Base-by-base conservation (phyloP, 2,329 filamentous ascomycete genomes). In the Coniella lustricola region DNA sequence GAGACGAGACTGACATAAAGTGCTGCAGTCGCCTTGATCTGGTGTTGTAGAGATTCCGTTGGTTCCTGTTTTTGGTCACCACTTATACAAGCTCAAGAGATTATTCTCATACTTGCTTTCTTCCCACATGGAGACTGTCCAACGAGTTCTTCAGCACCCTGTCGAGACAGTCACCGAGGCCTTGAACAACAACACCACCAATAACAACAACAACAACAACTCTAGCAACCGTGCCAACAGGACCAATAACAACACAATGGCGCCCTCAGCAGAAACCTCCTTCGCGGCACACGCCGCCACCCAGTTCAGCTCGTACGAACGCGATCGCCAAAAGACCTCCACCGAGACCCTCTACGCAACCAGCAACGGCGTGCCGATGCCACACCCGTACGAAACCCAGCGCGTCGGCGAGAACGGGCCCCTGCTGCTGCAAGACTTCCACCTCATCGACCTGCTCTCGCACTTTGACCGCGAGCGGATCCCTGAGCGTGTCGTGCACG, bases 401-500 rank as follows among this genome's bases (percentile, higher is more conserved):
- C 66, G 77, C 22, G 72, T 67, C 3, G 77, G 77, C 55, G 74
- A 78, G 56, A 78, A 75, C 37, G 79, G 79, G 0, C 77, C 78
- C 25, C 67, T 82, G 1, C 70, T 82, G 1, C 64, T 82, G 0
- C 70, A 76, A 51, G 77, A 81, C 56, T 79, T 76, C n/a, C 76
- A 81, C 44, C 59, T 83, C n/a, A 74, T 83, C 49, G 77, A 82
- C 53, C 72, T 76, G 1, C 63, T 83, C 1, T 72, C 79, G 2
- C 79, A 82, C 57, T 83, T 83, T 57, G 72, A 77, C 50, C 71
- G 78, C 7, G 79, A 83, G 61, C 66, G 80, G 18, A 83, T 83
- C 16, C 79, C 79, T 0, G 79, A 82, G 59, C 64, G 79, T 59
- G 67, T 81, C 2, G 79, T 82, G 2, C 79, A 82, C 55, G 78